Base-by-base conservation (phyloP, 1,139 yeast species). In the Candida smagusa region DNA sequence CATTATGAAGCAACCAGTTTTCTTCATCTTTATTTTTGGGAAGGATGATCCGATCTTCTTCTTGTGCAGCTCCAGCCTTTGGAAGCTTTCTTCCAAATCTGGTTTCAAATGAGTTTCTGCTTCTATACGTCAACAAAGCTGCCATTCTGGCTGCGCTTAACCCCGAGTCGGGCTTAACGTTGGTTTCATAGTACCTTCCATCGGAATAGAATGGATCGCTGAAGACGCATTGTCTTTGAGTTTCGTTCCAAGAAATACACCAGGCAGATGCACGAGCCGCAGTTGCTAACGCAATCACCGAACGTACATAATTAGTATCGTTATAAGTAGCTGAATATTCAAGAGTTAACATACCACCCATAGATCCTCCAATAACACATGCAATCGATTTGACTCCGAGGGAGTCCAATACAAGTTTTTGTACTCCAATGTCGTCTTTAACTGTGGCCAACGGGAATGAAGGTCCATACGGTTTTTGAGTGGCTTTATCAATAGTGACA, bases 241-340 rank as follows among this genome's bases (percentile, higher is more conserved):
- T 95, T 57, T 92, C 98, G 41, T 95, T 92, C 98, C 98, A 92
- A 3, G 96, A 86, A 39, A 92, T 92, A 50, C 97, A 92, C 98
- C 98, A 92, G 0, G 98, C 98, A 6, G 95, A 85, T 32, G 92
- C 95, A 53, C 95, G 72, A 0, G 97, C 97, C 30, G 95, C 81
- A 0, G 98, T 90, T 2, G 98, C 98, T 40, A 92, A 66, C 0
- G 97, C 95, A 16, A 92, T 81, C 21, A 87, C 71, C 27, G 78
- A 67, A 42, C 75, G 74, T 12, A 92, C 95, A 53, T 79, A 92
- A 3, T 70, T 74, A 2, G 73, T 63, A n/a, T 87, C 84, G 48
- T 77, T 84, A 54, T 79, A 84, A 2, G 84, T 81, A 53, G 74
- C 61, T 9, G 72, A 68, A 72, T 90, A 92, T 58, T 92, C 98